Conservation (phyloP, 2,329 filamentous ascomycete genomes). For the Diaporthe longicolla region DNA sequence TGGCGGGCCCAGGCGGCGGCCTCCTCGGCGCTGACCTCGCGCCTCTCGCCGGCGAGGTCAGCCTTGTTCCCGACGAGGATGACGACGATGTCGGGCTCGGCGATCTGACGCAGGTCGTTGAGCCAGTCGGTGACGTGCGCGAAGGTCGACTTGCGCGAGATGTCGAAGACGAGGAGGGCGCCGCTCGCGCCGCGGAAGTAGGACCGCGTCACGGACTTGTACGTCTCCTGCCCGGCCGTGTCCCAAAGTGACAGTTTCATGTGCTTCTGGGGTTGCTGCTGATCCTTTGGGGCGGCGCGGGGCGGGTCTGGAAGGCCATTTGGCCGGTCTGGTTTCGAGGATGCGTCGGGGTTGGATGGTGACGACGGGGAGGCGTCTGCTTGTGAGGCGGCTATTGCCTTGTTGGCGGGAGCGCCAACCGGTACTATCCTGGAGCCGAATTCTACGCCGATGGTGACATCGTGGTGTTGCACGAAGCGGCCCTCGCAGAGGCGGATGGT, state of each 20-base stretch:
- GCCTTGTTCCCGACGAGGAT: slow-evolving; percentile 96
- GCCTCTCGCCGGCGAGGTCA: slow-evolving; percentile 81
- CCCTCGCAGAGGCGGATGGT: slow-evolving; percentile 97
- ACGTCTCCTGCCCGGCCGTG: slow-evolving; percentile 96
- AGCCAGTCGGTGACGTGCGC: slow-evolving; percentile 93
- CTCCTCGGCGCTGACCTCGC: slow-evolving; percentile 86
- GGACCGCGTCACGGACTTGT: slow-evolving; percentile 94
- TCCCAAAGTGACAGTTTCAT: slow-evolving; percentile 98
- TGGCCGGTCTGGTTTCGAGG: slow-evolving; percentile 43
- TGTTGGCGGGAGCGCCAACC: slow-evolving; percentile 83
- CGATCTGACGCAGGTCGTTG: slow-evolving; percentile 92
- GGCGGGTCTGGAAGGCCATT: slow-evolving; percentile 69
- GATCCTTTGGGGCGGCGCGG: slow-evolving; percentile 45
- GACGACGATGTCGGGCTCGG: slow-evolving; percentile 94
- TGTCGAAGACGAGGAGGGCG: slow-evolving; percentile 92
- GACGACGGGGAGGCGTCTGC: slow-evolving; percentile 46
- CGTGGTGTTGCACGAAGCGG: slow-evolving; percentile 93
- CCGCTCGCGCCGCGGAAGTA: slow-evolving; percentile 87
- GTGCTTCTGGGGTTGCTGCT: slow-evolving; percentile 71
- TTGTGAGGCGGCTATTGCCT: slow-evolving; percentile 51
- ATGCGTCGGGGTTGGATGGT: slow-evolving; percentile 41
- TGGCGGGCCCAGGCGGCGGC: slow-evolving; percentile 89
- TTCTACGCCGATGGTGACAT: slow-evolving; percentile 97
- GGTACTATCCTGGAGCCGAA: slow-evolving; percentile 95
- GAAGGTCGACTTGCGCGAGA: slow-evolving; percentile 88